Evolutionary conservation across 352 stramenopile genomes (phyloP).

Genomic region (Saprolegnia parasitica): DNA sequence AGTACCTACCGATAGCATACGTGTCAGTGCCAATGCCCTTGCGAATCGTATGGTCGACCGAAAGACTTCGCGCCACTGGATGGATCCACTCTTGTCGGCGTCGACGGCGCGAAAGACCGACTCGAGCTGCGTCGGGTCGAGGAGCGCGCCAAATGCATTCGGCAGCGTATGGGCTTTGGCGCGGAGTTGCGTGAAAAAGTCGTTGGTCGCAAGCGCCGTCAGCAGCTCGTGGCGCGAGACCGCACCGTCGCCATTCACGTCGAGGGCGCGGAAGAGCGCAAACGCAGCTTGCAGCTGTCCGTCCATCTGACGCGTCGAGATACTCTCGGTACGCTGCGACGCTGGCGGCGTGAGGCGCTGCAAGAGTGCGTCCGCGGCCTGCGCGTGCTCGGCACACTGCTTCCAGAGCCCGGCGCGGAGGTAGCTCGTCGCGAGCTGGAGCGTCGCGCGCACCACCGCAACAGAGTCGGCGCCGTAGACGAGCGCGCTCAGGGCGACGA

Average conservation of each 20-base stretch:
- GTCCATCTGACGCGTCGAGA: neutral
- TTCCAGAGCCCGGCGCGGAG: slow-evolving; percentile 63
- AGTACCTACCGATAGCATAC: neutral
- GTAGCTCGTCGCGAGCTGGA: slow-evolving; percentile 55
- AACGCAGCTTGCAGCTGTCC: neutral
- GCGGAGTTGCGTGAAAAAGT: neutral
- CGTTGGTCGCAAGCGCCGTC: neutral
- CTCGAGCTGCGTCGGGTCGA: neutral
- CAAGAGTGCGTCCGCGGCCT: slow-evolving; percentile 32
- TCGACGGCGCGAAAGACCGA: neutral
- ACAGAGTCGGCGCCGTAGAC: slow-evolving; percentile 38
- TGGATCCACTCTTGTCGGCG: neutral
- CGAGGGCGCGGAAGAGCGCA: neutral
- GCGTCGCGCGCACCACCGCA: slow-evolving; percentile 41
- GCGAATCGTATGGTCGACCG: neutral
- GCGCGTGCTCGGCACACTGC: slow-evolving; percentile 48
- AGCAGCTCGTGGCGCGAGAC: neutral
- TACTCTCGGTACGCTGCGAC: neutral
- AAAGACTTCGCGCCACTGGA: slow-evolving; percentile 4
- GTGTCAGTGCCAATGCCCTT: too few species aligned
- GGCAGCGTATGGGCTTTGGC: neutral
- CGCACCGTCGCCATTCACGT: neutral
- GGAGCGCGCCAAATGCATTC: slow-evolving; percentile 10
- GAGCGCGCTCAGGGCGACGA: slow-evolving; percentile 51
- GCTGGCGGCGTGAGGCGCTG: neutral